These are phyloP conservation scores for Tuber magnatum DNA, from an alignment of 495 filamentous ascomycete species.

Conservation along the genomic window DNA sequence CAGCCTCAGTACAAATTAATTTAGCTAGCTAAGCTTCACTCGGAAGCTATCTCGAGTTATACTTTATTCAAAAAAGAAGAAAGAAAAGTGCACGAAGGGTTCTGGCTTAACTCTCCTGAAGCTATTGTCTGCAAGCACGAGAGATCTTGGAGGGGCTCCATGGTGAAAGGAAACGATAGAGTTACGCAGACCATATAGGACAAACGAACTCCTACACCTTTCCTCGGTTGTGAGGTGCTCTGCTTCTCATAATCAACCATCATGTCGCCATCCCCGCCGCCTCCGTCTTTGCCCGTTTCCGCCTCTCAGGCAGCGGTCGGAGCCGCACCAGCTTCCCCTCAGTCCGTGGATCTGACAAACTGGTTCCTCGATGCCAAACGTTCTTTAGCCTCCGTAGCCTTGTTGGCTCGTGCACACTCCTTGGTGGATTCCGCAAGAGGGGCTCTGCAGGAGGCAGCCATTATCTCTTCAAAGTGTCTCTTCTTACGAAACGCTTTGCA, in stretches of 20 bases:
- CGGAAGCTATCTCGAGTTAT: background rate
- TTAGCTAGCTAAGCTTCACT: background rate
- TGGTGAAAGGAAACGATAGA: background rate
- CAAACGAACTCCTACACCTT: background rate
- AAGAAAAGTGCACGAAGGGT: background rate
- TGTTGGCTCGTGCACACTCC: slow-evolving; percentile 81
- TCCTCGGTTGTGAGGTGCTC: background rate
- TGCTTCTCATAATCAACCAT: background rate
- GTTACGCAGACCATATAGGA: background rate
- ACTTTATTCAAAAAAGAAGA: background rate
- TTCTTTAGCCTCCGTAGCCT: slow-evolving; percentile 74
- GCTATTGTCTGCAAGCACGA: background rate
- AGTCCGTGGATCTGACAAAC: slow-evolving; percentile 37
- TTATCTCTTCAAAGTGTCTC: slow-evolving; percentile 66
- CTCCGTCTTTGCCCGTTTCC: slow-evolving; percentile 14
- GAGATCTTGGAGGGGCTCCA: background rate
- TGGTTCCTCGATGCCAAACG: slow-evolving; percentile 75
- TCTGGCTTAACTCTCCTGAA: background rate
- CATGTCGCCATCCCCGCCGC: slow-evolving; percentile 30
- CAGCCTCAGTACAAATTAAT: background rate
- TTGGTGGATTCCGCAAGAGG: slow-evolving; percentile 69
- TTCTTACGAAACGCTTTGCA: slow-evolving; percentile 68
- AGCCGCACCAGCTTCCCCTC: slow-evolving; percentile 18
- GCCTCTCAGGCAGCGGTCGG: slow-evolving; percentile 7
- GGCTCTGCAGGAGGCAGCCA: slow-evolving; percentile 70